Percentiles rank a stretch among this genome's conserved stretches.
Conservation (phyloP, 352 stramenopile species). For the Globisporangium okanoganense region DNA sequence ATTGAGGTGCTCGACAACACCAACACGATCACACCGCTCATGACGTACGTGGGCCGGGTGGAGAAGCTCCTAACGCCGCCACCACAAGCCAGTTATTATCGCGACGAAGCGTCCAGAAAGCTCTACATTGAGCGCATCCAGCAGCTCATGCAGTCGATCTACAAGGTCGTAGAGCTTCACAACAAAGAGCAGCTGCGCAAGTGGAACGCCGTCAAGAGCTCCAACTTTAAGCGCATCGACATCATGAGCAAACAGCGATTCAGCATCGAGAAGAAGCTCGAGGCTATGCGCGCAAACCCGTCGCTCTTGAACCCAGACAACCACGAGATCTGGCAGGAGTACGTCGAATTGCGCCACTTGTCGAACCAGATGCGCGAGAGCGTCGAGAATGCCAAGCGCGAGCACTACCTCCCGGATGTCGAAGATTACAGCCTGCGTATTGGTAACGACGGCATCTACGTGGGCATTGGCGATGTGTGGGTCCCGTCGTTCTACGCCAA, state of each 20-base stretch:
- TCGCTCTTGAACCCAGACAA: slow-evolving; percentile 47
- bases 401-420: slow-evolving; percentile 59
- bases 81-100: too few relatives aligned
- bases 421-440: slow-evolving; percentile 62
- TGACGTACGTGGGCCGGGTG: slow-evolving; percentile 47
- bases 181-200: slow-evolving; percentile 41
- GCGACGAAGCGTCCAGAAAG: slow-evolving; percentile 9
- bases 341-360: slow-evolving; percentile 63
- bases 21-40: slow-evolving; percentile 31
- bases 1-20: slow-evolving; percentile 49
- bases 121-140: slow-evolving; percentile 36
- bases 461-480: slow-evolving; percentile 70
- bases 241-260: slow-evolving; percentile 51
- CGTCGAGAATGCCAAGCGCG: slow-evolving; percentile 64
- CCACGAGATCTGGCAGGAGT: slow-evolving; percentile 51
- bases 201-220: slow-evolving; percentile 55
- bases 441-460: slow-evolving; percentile 64
- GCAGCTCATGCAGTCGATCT: slow-evolving; percentile 49
- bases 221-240: slow-evolving; percentile 66
- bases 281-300: slow-evolving; percentile 44
- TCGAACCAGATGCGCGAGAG: slow-evolving; percentile 50
- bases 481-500: slow-evolving; percentile 68
- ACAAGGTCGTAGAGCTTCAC: slow-evolving; percentile 36
- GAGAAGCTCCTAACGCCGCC: slow-evolving; percentile 44
- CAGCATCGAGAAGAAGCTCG: slow-evolving; percentile 55